Conservation (phyloP, 2,329 filamentous ascomycete species). For the Colletotrichum somersetense region DNA sequence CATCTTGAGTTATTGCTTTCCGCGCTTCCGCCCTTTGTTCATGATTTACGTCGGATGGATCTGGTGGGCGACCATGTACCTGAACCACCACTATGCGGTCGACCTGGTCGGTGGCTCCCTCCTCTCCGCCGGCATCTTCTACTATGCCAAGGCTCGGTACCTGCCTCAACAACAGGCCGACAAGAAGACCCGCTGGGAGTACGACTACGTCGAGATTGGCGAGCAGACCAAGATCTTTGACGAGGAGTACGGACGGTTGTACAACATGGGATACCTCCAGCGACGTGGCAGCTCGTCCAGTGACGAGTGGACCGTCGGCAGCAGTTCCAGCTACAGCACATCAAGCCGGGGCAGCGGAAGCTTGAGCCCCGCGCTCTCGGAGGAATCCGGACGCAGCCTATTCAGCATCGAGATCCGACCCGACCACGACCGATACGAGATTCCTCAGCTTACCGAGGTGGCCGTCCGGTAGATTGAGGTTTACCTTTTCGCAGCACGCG, state of each 20-base stretch:
- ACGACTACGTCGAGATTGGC: conserved; percentile 91
- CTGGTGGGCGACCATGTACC: conserved; percentile 99
- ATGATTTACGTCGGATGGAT: conserved; percentile 90
- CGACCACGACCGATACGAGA: conserved; percentile 52
- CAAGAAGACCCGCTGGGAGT: conserved; percentile 93
- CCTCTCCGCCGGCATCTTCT: conserved; percentile 83
- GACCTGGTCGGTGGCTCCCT: conserved; percentile 90
- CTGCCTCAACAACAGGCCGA: conserved; percentile 85
- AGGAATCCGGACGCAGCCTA: conserved; percentile 49
- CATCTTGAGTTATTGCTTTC: conserved; percentile 95
- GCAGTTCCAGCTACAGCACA: conserved; percentile 77
- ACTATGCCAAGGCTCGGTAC: conserved; percentile 83
- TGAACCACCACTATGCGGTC: conserved; percentile 96
- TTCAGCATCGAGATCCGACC: conserved; percentile 52
- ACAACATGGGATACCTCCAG: conserved; percentile 61
- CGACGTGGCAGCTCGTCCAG: conserved; percentile 67
- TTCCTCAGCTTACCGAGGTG: conserved; percentile 58
- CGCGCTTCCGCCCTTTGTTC: conserved; percentile 82
- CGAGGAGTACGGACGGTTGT: conserved; percentile 62
- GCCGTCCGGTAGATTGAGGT: conserved; percentile 52
- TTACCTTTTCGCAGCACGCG: conserved; percentile 44
- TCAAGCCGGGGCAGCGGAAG: conserved; percentile 51
- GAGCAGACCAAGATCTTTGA: conserved; percentile 63
- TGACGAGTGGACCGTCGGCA: conserved; percentile 92
- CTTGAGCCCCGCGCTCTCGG: conserved; percentile 62